Evolutionary conservation across 1,284 basidiomycete species (phyloP).

Genomic region (Amylostereum areolatum): DNA sequence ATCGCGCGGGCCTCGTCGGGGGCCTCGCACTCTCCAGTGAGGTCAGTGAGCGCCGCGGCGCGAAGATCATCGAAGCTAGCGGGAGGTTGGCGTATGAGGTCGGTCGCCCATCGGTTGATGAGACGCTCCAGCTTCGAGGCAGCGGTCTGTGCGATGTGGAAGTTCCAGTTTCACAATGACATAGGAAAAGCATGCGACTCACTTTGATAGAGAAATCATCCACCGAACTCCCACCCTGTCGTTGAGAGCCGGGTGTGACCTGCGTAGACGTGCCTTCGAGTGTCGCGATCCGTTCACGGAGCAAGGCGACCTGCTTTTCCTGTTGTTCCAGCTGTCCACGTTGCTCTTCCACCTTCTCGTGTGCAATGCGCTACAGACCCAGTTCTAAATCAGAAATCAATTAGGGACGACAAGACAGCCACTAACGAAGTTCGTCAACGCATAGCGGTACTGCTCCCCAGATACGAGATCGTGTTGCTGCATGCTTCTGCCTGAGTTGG

Average conservation of each 20-base stretch:
- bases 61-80: constrained; percentile 47
- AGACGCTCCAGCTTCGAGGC: constrained; percentile 73
- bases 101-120: constrained; percentile 79
- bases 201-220: constrained; percentile 84
- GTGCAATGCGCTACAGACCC: constrained; percentile 63
- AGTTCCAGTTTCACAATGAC: neutral
- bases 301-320: constrained; percentile 69
- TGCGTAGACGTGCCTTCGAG: constrained; percentile 54
- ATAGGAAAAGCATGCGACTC: constrained; percentile 11
- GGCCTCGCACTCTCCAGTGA: constrained; percentile 41
- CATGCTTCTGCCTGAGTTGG: neutral
- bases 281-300: constrained; percentile 62
- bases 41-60: constrained; percentile 53
- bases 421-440: constrained; percentile 71
- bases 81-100: constrained; percentile 55
- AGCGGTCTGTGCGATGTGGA: constrained; percentile 42
- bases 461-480: constrained; percentile 47
- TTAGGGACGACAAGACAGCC: constrained; percentile 7
- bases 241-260: constrained; percentile 26
- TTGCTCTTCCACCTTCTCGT: constrained; percentile 81
- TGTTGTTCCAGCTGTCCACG: constrained; percentile 73
- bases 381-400: neutral
- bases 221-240: constrained; percentile 52
- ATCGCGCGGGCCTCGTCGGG: constrained; percentile 46
- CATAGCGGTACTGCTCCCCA: constrained; percentile 73